These are phyloP conservation scores for Nyctanthes arbortristis DNA, from an alignment of 257 asterid genomes.

Conservation along the genomic window DNA sequence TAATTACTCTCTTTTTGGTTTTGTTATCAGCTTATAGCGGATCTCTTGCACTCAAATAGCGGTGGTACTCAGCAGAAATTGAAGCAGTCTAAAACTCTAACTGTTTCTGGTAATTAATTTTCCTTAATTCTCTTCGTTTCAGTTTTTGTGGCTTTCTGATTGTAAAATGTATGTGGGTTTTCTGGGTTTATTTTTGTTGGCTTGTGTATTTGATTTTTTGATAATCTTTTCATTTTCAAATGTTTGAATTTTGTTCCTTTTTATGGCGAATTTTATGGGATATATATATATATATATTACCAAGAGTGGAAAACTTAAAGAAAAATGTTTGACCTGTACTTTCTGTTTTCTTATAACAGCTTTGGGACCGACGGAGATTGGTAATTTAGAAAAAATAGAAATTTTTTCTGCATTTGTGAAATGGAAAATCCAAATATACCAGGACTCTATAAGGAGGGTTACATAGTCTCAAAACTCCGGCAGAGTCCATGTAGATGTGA, in stretches of 20 bases:
- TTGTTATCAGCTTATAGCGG: not conserved
- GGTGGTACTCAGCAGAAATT: not conserved
- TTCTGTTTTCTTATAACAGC: conserved; percentile 36
- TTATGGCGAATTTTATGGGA: conserved; percentile 17
- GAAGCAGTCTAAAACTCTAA: not conserved
- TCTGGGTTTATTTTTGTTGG: not conserved
- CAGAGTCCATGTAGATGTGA: conserved; percentile 22
- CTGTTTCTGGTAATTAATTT: not conserved
- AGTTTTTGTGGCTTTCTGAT: not conserved
- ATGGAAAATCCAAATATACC: conserved; percentile 39
- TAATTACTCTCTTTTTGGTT: not conserved
- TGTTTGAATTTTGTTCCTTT: not conserved
- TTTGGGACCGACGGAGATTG: conserved; percentile 30
- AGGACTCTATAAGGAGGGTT: conserved; percentile 46
- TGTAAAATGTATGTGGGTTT: not conserved
- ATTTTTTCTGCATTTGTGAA: conserved; percentile 41
- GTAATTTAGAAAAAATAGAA: conserved; percentile 37
- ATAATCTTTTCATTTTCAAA: too few species aligned
- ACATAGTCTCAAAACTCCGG: conserved; percentile 24
- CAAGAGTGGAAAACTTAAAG: conserved; percentile 5
- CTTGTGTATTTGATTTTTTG: too few species aligned
- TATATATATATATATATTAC: too few species aligned
- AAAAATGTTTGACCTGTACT: conserved; percentile 26
- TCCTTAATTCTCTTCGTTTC: not conserved
- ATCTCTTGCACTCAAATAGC: not conserved